phyloP scores from a whole-genome alignment of 1,284 basidiomycete genomes.

The Cryptococcus neoformans region DNA sequence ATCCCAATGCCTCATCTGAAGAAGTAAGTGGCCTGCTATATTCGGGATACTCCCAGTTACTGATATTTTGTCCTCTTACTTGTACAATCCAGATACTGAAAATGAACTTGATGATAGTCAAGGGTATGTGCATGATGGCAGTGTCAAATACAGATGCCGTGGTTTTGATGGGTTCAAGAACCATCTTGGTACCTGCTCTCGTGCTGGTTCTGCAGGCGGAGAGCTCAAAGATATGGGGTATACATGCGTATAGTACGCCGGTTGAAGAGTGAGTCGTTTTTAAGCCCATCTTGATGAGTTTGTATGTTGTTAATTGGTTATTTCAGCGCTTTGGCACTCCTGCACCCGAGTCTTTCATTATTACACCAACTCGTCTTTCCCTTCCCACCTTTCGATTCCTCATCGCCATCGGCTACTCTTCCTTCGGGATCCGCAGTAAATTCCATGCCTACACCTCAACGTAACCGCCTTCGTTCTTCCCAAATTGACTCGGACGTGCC shows the following conservation, averaged over 20 bases:
- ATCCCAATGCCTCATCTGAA: neutral
- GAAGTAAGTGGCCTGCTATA: conserved; percentile 5
- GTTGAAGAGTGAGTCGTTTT: conserved; percentile 21
- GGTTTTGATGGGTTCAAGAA: conserved; percentile 31
- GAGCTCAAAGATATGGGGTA: conserved; percentile 29
- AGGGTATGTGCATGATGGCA: conserved; percentile 27
- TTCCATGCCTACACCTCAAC: neutral
- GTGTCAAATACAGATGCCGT: conserved; percentile 32
- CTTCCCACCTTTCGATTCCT: conserved; percentile 20
- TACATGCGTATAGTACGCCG: conserved; percentile 11
- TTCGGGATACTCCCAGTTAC: neutral
- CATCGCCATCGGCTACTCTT: neutral
- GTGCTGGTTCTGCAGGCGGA: conserved; percentile 31
- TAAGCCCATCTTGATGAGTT: neutral
- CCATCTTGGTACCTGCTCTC: conserved; percentile 31
- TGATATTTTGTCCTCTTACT: neutral
- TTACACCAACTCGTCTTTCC: conserved; percentile 41
- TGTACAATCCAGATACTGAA: conserved; percentile 1
- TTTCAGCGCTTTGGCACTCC: conserved; percentile 27
- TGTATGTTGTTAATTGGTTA: neutral
- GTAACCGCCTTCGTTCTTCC: neutral
- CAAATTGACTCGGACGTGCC: conserved; percentile 13
- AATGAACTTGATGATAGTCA: conserved; percentile 13
- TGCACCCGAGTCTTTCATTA: conserved; percentile 26
- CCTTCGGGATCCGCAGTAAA: neutral